Evolutionary conservation across 169 alveolate species (phyloP).

Genomic region (Blepharisma undulans): DNA sequence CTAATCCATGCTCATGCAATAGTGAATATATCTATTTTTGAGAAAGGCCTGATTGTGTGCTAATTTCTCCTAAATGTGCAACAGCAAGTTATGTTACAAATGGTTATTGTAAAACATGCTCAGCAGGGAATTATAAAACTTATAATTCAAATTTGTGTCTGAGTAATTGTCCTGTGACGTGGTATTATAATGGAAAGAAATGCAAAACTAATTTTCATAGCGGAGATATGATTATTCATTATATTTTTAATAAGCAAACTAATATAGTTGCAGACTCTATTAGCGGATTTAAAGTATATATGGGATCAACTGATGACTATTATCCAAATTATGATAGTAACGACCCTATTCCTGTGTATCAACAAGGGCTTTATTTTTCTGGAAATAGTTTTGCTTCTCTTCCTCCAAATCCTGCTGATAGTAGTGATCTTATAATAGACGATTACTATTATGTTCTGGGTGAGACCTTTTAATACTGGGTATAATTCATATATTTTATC

Average conservation of each 20-base stretch:
- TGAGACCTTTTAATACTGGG: neutral
- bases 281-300: neutral
- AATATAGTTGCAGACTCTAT: neutral
- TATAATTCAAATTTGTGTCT: neutral
- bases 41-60: neutral
- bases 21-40: neutral
- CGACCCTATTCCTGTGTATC: neutral
- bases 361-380: neutral
- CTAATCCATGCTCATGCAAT: neutral
- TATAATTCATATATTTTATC: neutral
- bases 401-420: constrained; percentile 23
- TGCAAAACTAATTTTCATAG: neutral
- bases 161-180: neutral
- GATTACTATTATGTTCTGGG: neutral
- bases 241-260: neutral
- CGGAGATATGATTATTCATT: neutral
- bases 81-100: neutral
- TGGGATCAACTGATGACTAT: neutral
- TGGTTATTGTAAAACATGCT: neutral
- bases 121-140: neutral
- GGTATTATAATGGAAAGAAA: neutral
- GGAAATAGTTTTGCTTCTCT: neutral
- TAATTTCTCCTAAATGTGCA: neutral
- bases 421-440: neutral
- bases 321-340: neutral